A percentile compares a stretch with the other conserved stretches of the same genome.
These are phyloP conservation scores for Podila epicladia DNA, from an alignment of 192 early-diverging fungal genomes.

Conservation along the genomic window DNA sequence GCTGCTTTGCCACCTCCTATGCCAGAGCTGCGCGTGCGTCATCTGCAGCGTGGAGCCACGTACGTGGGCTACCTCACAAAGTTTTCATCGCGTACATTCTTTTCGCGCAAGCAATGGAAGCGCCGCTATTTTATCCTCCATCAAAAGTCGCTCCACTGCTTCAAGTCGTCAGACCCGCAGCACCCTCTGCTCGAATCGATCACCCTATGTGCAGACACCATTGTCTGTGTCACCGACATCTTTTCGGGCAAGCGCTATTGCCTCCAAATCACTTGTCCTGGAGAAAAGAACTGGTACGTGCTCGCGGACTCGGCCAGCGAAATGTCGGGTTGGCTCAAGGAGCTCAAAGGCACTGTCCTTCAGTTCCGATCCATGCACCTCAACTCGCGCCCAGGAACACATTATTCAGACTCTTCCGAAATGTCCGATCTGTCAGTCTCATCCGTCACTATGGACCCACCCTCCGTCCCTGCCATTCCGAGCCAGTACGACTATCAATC, in stretches of 20 bases:
- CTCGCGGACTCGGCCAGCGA: conserved; percentile 51
- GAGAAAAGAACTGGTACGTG: conserved; percentile 53
- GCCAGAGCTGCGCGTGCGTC: conserved; percentile 26
- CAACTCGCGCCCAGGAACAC: conserved; percentile 14
- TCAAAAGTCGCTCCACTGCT: conserved; percentile 50
- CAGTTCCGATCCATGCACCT: conserved; percentile 10
- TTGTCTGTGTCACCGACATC: conserved; percentile 56
- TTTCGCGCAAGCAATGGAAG: conserved; percentile 54
- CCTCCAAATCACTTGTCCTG: conserved; percentile 49
- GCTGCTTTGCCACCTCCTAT: neutral
- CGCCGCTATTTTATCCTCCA: conserved; percentile 52
- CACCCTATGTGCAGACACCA: conserved; percentile 42
- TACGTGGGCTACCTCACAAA: conserved; percentile 47
- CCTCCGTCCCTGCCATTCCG: conserved; percentile 10
- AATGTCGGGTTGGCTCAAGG: conserved; percentile 49
- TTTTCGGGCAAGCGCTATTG: conserved; percentile 52
- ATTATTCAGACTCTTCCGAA: conserved; percentile 42
- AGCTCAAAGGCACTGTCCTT: conserved; percentile 51
- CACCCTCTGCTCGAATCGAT: conserved; percentile 45
- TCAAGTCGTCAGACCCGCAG: conserved; percentile 50
- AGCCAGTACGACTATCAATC: conserved; percentile 11
- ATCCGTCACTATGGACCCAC: neutral
- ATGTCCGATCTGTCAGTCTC: conserved; percentile 28
- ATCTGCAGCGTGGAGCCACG: conserved; percentile 19
- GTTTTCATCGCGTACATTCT: conserved; percentile 45